These are phyloP conservation scores for Kwoniella pini DNA, from an alignment of 768 basidiomycete species.

Conservation along the genomic window DNA sequence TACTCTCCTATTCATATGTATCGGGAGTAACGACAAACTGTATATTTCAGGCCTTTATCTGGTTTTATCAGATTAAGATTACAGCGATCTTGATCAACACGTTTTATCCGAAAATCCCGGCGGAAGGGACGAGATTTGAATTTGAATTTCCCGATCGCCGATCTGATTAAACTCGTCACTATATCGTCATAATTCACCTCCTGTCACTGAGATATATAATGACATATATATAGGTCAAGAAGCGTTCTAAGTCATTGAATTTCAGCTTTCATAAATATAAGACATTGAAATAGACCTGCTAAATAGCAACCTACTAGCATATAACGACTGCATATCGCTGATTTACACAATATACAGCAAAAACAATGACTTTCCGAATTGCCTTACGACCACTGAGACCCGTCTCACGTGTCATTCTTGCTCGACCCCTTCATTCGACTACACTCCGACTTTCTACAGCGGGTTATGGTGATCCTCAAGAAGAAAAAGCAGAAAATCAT, in stretches of 20 bases:
- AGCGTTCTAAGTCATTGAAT: no score
- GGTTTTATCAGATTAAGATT: background rate
- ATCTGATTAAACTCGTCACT: slow-evolving; percentile 9
- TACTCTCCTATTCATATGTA: no score
- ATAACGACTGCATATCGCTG: background rate
- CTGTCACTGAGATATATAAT: background rate
- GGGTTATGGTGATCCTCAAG: slow-evolving; percentile 48
- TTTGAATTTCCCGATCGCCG: slow-evolving; percentile 11
- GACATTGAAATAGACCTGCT: no score
- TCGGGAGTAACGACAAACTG: no score
- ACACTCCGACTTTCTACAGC: slow-evolving; percentile 25
- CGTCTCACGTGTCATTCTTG: background rate
- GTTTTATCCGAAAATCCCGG: background rate
- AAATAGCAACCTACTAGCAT: no score
- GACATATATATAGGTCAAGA: no score
- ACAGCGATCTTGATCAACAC: background rate
- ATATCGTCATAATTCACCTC: slow-evolving; percentile 13
- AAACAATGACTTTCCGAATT: slow-evolving; percentile 21
- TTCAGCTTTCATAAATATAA: no score
- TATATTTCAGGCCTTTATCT: no score
- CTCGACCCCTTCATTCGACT: slow-evolving; percentile 20
- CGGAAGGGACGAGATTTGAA: background rate
- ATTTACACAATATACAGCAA: background rate
- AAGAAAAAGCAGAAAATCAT: slow-evolving; percentile 38
- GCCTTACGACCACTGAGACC: slow-evolving; percentile 14